These are phyloP conservation scores for Postia placenta DNA, from an alignment of 768 basidiomycete genomes.

Conservation along the genomic window DNA sequence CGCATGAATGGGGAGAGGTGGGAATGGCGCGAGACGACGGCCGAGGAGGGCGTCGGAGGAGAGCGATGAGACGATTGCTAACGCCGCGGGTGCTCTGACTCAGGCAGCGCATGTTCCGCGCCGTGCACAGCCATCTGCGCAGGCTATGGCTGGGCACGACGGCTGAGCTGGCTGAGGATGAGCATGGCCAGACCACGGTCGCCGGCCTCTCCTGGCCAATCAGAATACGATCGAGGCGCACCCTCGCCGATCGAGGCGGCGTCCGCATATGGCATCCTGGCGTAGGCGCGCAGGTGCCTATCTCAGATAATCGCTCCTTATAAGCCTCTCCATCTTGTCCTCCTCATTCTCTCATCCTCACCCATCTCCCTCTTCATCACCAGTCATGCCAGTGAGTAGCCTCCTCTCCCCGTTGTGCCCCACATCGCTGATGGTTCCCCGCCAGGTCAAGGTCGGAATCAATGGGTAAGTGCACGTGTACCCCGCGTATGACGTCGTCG, in stretches of 20 bases:
- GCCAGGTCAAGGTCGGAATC: slow-evolving; percentile 85
- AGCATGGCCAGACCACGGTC: not conserved
- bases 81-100: not conserved
- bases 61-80: not conserved
- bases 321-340: slow-evolving; percentile 5
- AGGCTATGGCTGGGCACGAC: not conserved
- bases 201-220: not conserved
- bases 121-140: not conserved
- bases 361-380: not conserved
- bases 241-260: not conserved
- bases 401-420: too few species aligned
- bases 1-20: not conserved
- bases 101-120: slow-evolving; percentile 3
- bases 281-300: too few species aligned
- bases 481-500: slow-evolving; percentile 3
- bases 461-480: slow-evolving; percentile 68
- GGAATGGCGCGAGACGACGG: not conserved
- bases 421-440: too few species aligned
- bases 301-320: slow-evolving; percentile 14
- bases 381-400: slow-evolving; percentile 14
- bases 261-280: too few species aligned
- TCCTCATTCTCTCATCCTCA: slow-evolving; percentile 6
- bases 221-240: not conserved
- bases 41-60: not conserved
- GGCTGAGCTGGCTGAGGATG: not conserved